Base-by-base conservation (phyloP, 2,329 filamentous ascomycete species). In the Penicillium psychrosexuale region DNA sequence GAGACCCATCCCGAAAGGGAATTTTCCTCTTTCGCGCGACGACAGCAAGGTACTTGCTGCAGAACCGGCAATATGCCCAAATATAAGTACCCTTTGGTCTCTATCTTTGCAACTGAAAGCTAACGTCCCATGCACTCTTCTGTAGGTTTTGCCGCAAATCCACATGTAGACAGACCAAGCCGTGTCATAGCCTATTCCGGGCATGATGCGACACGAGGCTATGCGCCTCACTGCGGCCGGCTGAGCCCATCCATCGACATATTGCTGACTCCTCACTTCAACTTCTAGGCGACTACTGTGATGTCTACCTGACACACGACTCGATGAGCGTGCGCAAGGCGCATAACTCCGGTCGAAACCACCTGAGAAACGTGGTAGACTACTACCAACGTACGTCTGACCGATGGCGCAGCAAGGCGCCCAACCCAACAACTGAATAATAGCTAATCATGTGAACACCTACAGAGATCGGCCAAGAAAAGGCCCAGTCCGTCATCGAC, bases 231-330 rank as follows among this genome's bases (percentile, higher is more conserved):
- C 36, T 44, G 17, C 17, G n/a, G 33, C 22, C 2, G 12, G 13
- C 30, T 27, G 28, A 45, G 27, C 39, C 42, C 13, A 49, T 22
- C 38, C 2, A 45, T 24, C 43, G 34, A 8, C 34, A 45, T 22
- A 37, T 19, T 31, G 13, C 62, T 65, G 38, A 65, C 46, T 6
- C 22, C 19, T 36, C 5, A 13, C 5, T 52, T 43, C 49, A 36
- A 44, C 40, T 1, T 13, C 46, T 37, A 82, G 77, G 92, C 82
- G 94, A 99, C 76, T 99, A 99, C 78, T 99, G 94, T 84, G 94
- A 99, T 88, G 94, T 99, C 76, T 99, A 99, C 83, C 89, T 99
- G 67, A 99, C 94, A 65, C 94, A 99, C 83, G 94, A 99, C 82
- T 96, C 91, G 43, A 97, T 97, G 93, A 96, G 91, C 78, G 94